Evolutionary conservation across 1,139 yeast species (phyloP).

Genomic region (Spencermartinsiella ligniputridi): DNA sequence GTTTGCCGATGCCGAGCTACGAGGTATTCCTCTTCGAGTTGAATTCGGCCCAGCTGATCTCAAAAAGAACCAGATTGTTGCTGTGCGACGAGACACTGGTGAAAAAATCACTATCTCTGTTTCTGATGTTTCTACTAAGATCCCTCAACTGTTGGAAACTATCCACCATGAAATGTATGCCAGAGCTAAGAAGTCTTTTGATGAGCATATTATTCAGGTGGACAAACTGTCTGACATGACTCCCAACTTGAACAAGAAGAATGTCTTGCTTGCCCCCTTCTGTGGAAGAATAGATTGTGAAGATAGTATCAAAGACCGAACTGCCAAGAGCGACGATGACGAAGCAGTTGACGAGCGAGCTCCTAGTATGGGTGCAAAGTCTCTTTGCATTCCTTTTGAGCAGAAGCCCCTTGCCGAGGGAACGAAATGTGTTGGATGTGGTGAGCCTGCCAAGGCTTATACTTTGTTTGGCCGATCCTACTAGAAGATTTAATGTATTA

Average conservation of each 20-base stretch:
- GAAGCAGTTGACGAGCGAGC: constrained; percentile 92
- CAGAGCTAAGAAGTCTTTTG: constrained; percentile 78
- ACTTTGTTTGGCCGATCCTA: constrained; percentile 97
- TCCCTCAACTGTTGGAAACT: constrained; percentile 73
- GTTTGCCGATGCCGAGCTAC: constrained; percentile 94
- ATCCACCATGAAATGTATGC: constrained; percentile 72
- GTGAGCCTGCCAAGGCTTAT: constrained; percentile 65
- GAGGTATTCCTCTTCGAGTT: constrained; percentile 89
- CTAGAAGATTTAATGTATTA: no score
- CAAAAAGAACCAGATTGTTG: constrained; percentile 71
- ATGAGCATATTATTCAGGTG: constrained; percentile 74
- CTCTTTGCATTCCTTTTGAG: constrained; percentile 91
- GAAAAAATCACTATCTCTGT: constrained; percentile 65
- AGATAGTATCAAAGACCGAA: constrained; percentile 91
- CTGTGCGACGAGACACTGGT: constrained; percentile 90
- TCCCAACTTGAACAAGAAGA: constrained; percentile 86
- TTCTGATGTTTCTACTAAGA: constrained; percentile 56
- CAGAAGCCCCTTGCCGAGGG: constrained; percentile 78
- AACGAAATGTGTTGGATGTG: constrained; percentile 83
- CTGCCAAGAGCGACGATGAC: constrained; percentile 77
- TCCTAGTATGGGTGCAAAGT: constrained; percentile 99
- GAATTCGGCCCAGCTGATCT: constrained; percentile 97
- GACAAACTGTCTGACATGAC: constrained; percentile 90
- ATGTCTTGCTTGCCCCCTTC: constrained; percentile 92
- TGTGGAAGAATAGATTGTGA: constrained; percentile 94